Percentiles rank a stretch among this genome's conserved stretches.
phyloP scores from a whole-genome alignment of 257 asterid genomes.

The Solanum sparsipilum region DNA sequence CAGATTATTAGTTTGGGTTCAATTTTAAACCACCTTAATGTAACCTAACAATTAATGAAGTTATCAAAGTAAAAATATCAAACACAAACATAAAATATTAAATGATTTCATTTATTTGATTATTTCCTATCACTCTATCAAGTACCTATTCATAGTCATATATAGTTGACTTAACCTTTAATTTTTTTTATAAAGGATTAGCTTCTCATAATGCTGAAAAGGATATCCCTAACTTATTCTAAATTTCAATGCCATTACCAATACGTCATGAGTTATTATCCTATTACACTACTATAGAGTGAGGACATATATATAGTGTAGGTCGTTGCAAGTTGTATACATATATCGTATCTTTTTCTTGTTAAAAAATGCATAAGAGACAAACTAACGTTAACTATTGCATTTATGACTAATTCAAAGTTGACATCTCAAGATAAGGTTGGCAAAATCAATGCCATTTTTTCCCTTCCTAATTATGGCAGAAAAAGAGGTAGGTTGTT shows the following conservation, averaged over 20 bases:
- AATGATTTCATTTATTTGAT: too few relatives aligned
- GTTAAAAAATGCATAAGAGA: neutral
- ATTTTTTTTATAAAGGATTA: neutral
- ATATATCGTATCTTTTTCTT: neutral
- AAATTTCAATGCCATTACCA: neutral
- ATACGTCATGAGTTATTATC: neutral
- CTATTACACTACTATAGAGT: neutral
- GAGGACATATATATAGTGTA: neutral
- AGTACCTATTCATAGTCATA: neutral
- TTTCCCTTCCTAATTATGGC: neutral
- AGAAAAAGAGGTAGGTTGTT: neutral
- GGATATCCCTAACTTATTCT: neutral
- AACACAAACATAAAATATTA: too few relatives aligned
- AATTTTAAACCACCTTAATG: too few relatives aligned
- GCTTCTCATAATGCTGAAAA: neutral
- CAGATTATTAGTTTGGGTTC: too few relatives aligned
- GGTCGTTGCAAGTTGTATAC: neutral
- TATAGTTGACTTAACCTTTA: neutral
- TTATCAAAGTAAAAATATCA: too few relatives aligned
- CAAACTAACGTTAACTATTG: neutral
- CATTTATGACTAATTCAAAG: neutral
- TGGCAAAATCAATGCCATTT: neutral
- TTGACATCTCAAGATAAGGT: neutral
- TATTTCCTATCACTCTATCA: neutral
- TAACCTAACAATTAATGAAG: too few relatives aligned